These are phyloP conservation scores for Sphaerulina vaccinii DNA, from an alignment of 2,329 filamentous ascomycete genomes.

Conservation along the genomic window DNA sequence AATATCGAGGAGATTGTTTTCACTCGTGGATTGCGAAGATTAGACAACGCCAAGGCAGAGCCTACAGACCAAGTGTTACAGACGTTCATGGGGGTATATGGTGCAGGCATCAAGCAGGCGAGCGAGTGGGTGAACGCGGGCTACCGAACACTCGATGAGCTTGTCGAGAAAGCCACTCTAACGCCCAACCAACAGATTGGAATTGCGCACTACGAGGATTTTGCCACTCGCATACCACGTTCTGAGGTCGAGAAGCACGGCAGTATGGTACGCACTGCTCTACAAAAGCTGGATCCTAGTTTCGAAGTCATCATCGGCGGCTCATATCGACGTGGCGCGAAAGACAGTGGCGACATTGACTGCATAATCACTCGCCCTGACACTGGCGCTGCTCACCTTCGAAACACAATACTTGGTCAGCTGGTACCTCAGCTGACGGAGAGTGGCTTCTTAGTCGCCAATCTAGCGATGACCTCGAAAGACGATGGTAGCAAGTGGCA, in stretches of 20 bases:
- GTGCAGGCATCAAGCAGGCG: conserved; percentile 69
- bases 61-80: conserved; percentile 64
- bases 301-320: conserved; percentile 76
- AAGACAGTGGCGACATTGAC: conserved; percentile 78
- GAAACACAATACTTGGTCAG: conserved; percentile 59
- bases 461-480: conserved; percentile 57
- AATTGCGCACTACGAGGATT: conserved; percentile 75
- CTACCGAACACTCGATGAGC: conserved; percentile 69
- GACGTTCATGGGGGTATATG: conserved; percentile 75
- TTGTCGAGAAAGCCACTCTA: conserved; percentile 61
- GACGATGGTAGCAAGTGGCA: conserved; percentile 78
- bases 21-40: conserved; percentile 67
- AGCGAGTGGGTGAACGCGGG: conserved; percentile 75
- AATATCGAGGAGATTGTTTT: conserved; percentile 88
- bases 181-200: conserved; percentile 71
- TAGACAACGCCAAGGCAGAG: conserved; percentile 69
- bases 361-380: conserved; percentile 72
- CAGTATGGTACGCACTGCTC: conserved; percentile 59
- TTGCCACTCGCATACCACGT: conserved; percentile 75
- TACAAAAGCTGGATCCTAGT: conserved; percentile 59
- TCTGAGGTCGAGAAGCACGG: conserved; percentile 71
- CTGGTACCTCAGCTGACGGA: conserved; percentile 63
- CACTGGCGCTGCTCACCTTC: conserved; percentile 59
- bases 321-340: conserved; percentile 78
- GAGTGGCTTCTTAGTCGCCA: conserved; percentile 65